phyloP scores from a whole-genome alignment of 2,329 filamentous ascomycete genomes.

The Trichocomaceae sp. region DNA sequence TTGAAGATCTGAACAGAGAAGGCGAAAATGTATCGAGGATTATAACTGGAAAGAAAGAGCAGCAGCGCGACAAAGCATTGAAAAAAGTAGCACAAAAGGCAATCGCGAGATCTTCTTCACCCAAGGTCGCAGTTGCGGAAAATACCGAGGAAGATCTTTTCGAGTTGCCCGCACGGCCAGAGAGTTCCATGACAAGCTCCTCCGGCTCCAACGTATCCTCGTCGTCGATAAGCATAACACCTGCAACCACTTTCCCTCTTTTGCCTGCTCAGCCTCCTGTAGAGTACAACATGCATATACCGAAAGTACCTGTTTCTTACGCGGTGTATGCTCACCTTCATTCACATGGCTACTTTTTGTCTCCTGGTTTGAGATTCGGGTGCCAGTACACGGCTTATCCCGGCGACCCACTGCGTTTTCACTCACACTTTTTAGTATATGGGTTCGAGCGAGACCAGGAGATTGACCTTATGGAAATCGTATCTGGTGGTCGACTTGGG shows the following conservation, averaged over 20 bases:
- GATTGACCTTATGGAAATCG: conserved; percentile 74
- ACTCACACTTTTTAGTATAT: conserved; percentile 88
- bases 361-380: conserved; percentile 87
- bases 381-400: conserved; percentile 94
- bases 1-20: conserved; percentile 51
- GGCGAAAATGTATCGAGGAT: conserved; percentile 45
- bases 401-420: conserved; percentile 87
- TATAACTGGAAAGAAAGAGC: conserved; percentile 43
- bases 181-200: conserved; percentile 4
- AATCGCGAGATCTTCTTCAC: conserved; percentile 13
- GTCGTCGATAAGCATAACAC: conserved; percentile 37
- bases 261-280: conserved; percentile 30
- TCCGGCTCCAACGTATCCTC: conserved; percentile 15
- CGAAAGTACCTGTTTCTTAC: conserved; percentile 49
- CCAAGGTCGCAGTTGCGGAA: conserved; percentile 7
- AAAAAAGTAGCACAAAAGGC: conserved; percentile 41
- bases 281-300: conserved; percentile 23
- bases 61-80: conserved; percentile 45
- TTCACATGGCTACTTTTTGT: conserved; percentile 72
- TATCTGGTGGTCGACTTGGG: conserved; percentile 78
- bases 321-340: conserved; percentile 78
- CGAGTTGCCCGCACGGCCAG: conserved; percentile 12
- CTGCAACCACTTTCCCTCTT: conserved; percentile 45
- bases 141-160: conserved; percentile 22
- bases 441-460: conserved; percentile 81